Conservation (phyloP, 192 early-diverging fungal species). For the Funneliformis geosporum region DNA sequence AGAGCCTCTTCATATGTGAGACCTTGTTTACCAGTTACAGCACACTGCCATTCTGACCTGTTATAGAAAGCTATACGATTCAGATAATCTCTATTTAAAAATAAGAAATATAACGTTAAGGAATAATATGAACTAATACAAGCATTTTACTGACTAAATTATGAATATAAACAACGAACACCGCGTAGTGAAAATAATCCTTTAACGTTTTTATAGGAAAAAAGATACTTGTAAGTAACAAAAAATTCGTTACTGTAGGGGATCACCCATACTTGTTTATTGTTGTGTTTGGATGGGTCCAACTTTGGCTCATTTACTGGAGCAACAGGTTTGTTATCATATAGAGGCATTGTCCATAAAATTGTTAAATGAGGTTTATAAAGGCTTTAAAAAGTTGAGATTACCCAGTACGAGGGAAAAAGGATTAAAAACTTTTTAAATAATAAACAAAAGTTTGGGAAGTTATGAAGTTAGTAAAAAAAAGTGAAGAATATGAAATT, state of each 20-base stretch:
- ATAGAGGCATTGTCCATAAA: conserved; percentile 13
- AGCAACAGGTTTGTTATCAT: not conserved
- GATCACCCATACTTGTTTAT: conserved; percentile 55
- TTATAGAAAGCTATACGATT: conserved; percentile 67
- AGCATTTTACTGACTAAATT: conserved; percentile 16
- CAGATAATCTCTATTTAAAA: conserved; percentile 65
- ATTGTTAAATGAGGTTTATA: no score
- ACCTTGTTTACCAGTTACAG: conserved; percentile 67
- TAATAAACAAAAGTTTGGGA: not conserved
- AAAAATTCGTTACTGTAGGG: conserved; percentile 60
- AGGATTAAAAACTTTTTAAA: not conserved
- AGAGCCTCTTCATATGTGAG: conserved; percentile 84
- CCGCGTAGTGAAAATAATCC: not conserved
- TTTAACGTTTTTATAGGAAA: conserved; percentile 19
- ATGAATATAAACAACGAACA: not conserved
- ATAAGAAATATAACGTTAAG: conserved; percentile 11
- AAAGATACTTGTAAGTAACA: conserved; percentile 57
- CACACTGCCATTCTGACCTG: conserved; percentile 77
- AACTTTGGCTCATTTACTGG: not conserved
- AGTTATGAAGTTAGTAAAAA: not conserved
- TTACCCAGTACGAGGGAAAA: no score
- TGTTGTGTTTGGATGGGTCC: conserved; percentile 22
- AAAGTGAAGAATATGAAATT: not conserved
- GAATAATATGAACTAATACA: conserved; percentile 21
- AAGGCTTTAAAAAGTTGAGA: not conserved